Evolutionary conservation across 805 yeast genomes (phyloP).

Genomic region (Blastobotrys muscicola): DNA sequence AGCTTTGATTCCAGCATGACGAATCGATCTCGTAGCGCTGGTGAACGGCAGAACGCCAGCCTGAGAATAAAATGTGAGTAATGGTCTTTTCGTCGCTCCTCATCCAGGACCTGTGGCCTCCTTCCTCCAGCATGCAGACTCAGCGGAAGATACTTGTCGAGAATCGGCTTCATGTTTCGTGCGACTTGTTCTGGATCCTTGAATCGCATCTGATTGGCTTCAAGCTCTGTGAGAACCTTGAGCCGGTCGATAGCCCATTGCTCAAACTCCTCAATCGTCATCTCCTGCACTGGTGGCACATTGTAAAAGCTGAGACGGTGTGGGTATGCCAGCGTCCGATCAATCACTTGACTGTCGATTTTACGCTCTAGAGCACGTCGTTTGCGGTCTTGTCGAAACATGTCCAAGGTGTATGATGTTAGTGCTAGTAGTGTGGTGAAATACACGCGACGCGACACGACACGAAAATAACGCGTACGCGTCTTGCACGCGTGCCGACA

Average conservation of each 20-base stretch:
- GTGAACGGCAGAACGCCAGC: slow-evolving; percentile 75
- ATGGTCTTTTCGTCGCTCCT: slow-evolving; percentile 79
- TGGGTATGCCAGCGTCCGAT: slow-evolving; percentile 34
- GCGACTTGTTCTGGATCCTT: slow-evolving; percentile 50
- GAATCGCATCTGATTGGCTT: slow-evolving; percentile 56
- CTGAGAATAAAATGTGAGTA: slow-evolving; percentile 85
- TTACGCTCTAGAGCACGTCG: slow-evolving; percentile 24
- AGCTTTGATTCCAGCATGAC: slow-evolving; percentile 64
- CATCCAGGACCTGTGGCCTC: slow-evolving; percentile 25
- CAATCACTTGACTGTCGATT: slow-evolving; percentile 28
- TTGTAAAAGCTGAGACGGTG: slow-evolving; percentile 66
- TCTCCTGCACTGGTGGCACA: slow-evolving; percentile 71
- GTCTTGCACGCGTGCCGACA: slow-evolving; percentile 1
- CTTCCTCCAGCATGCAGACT: slow-evolving; percentile 22
- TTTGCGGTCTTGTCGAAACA: slow-evolving; percentile 22
- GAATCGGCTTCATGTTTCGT: slow-evolving; percentile 49
- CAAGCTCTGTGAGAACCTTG: slow-evolving; percentile 75
- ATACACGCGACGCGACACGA: neutral
- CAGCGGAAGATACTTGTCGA: slow-evolving; percentile 59
- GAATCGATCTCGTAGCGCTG: slow-evolving; percentile 74
- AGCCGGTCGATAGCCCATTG: slow-evolving; percentile 91
- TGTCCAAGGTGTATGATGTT: slow-evolving; percentile 5
- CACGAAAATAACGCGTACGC: neutral
- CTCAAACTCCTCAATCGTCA: slow-evolving; percentile 88
- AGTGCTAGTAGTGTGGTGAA: neutral